Percentiles rank a stretch among this genome's conserved stretches.
These are phyloP conservation scores for Suillus subluteus DNA, from an alignment of 768 basidiomycete genomes.

Conservation along the genomic window DNA sequence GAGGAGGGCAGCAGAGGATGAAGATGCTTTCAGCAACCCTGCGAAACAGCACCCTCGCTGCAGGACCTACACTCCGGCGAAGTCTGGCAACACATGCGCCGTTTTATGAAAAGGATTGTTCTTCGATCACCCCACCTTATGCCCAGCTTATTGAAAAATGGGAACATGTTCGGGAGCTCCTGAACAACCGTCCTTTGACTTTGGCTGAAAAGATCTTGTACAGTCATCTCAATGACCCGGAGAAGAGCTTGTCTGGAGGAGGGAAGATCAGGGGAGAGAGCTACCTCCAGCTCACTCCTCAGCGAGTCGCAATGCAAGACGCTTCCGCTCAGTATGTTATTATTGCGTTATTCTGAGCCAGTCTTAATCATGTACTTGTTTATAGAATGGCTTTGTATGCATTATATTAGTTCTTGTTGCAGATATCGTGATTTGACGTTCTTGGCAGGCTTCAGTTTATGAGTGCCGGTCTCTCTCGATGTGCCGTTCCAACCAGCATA, in stretches of 20 bases:
- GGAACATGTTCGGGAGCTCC: constrained; percentile 63
- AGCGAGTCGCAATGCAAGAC: constrained; percentile 98
- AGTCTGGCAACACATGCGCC: constrained; percentile 45
- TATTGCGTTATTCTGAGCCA: constrained; percentile 5
- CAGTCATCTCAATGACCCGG: constrained; percentile 84
- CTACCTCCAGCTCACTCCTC: constrained; percentile 89
- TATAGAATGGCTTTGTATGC: constrained; percentile 81
- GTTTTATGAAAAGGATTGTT: constrained; percentile 58
- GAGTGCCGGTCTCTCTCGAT: constrained; percentile 86
- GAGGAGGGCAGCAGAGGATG: not conserved
- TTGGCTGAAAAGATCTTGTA: constrained; percentile 99
- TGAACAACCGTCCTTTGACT: constrained; percentile 79
- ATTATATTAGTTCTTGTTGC: not conserved
- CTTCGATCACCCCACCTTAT: constrained; percentile 88
- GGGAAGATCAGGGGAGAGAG: constrained; percentile 80
- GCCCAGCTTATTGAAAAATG: constrained; percentile 69
- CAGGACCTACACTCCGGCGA: constrained; percentile 28
- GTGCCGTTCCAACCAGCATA: constrained; percentile 88
- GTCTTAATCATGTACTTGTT: constrained; percentile 16
- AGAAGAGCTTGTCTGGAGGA: constrained; percentile 64
- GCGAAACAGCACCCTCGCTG: constrained; percentile 18
- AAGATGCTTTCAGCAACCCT: constrained; percentile 29
- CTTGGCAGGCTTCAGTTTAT: constrained; percentile 86
- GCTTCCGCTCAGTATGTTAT: constrained; percentile 80
- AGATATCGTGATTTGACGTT: constrained; percentile 8